Conservation (phyloP, 148 eudicot genomes). For the Chenopodium berlandieri region DNA sequence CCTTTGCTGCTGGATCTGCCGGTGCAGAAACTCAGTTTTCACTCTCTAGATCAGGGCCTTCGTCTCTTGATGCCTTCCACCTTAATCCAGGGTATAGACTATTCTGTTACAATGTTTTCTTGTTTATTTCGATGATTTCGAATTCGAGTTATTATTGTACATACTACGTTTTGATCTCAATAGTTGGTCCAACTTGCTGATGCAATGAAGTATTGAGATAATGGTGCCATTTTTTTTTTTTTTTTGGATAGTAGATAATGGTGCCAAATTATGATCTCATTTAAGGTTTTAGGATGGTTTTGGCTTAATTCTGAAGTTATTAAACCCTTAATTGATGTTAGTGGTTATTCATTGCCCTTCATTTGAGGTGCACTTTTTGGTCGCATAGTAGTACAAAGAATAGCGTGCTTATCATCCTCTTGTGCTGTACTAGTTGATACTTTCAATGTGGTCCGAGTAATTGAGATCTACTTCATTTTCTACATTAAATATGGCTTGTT, state of each 20-base stretch:
- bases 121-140: not conserved
- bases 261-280: no score
- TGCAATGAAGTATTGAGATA: no score
- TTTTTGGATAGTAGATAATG: no score
- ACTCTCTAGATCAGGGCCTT: conserved; percentile 39
- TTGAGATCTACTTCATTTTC: not conserved
- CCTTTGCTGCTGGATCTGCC: conserved; percentile 21
- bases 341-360: no score
- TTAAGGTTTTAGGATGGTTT: not conserved
- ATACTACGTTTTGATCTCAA: not conserved
- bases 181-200: no score
- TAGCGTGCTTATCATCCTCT: not conserved
- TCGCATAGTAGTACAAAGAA: not conserved
- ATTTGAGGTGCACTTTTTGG: not conserved
- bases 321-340: not conserved
- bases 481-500: conserved; percentile 6
- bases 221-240: no score
- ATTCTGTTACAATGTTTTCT: not conserved
- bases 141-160: no score
- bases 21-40: conserved; percentile 36
- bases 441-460: not conserved
- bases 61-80: conserved; percentile 60
- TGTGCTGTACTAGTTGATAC: not conserved
- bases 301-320: not conserved
- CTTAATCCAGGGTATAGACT: conserved; percentile 54